Base-by-base conservation (phyloP, 192 early-diverging fungal genomes). In the Podila minutissima region DNA sequence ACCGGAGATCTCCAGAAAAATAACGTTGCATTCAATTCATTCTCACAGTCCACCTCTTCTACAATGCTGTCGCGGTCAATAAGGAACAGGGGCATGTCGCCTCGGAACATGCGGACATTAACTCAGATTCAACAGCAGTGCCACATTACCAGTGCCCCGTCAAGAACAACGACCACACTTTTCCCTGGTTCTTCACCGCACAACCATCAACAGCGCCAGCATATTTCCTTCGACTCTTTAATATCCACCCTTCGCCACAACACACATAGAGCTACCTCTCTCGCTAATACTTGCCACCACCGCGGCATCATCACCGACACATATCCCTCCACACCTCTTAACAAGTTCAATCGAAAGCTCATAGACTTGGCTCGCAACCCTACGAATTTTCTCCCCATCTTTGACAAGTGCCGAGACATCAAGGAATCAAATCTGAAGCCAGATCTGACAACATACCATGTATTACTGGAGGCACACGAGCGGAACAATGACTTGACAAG, bases 381-480 rank as follows among this genome's bases (percentile, higher is more conserved):
- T 0, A 35, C 67, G 9, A 29, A 19, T 0, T 73, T 66, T 32
- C 61, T 81, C 24, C 62, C 60, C 20, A 68, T 81, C 50, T 81
- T 81, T 66, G 77, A 81, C 51, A 81, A 72, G 26, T 81, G 77
- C 51, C 48, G 71, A 73, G 67, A 83, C 19, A 84, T 88, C 35
- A 57, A 74, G 19, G 71, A 73, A 11, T 22, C 66, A 1, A 81
- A 85, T 13, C 55, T 86, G 6, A 74, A 83, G 46, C 75, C 83
- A 2, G 86, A 88, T 62, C 59, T 67, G 50, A 73, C 72, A 28
- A 85, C 83, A 7, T 88, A 88, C 60, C 67, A 62, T n/a, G 65
- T 82, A 2, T 71, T 88, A 3, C 48, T 88, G 12, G 55, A 66
- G 28, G 84, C 79, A 0, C 75, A 84, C 59, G 72, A 62, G 32